Base-by-base conservation (phyloP, 1,284 basidiomycete species). In the Ceratobasidium sp. region DNA sequence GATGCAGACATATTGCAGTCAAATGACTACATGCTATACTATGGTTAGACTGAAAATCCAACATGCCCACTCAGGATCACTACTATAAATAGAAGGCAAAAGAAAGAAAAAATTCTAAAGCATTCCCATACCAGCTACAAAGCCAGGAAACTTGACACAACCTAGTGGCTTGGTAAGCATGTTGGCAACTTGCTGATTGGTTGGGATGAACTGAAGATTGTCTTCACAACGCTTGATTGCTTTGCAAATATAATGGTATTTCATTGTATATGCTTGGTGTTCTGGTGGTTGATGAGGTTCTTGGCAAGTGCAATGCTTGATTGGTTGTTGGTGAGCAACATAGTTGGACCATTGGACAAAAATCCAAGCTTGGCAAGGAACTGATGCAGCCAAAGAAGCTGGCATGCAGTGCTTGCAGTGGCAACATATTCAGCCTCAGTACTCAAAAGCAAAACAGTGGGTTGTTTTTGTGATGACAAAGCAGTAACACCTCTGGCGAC, bases 381-480 rank as follows among this genome's bases (percentile, higher is more conserved):
- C n/a, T 69, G 22, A 3, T 52, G 31, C 0, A 79, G 67, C 76
- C 76, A 80, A 0, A 76, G 31, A 0, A 71, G 70, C 54, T 81
- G 78, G 10, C 73, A 73, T 0, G 72, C 71, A 0, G 76, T 74
- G 27, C 77, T 74, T n/a, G n/a, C n/a, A n/a, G n/a, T n/a, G 1
- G 78, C 77, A 34, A 80, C 75, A 60, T 80, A 81, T 70, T 82
- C 79, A 0, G 80, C 76, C 57, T 80, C 78, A 0, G 75, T 74
- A 1, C 77, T 77, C 0, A 79, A 81, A 2, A 72, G 49, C 0
- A 78, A 73, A 0, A 77, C 73, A 0, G 73, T 75, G 0, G 68
- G 12, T 68, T 82, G 80, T 17, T 76, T 72, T 25, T 76, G 74
- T 0, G 76, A 60, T 2, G 57, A 60, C 13, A 25, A 60, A 15